Percentiles rank a stretch among this genome's conserved stretches.
Evolutionary conservation across 1,139 yeast species (phyloP).

Genomic region (Taphrina populina): DNA sequence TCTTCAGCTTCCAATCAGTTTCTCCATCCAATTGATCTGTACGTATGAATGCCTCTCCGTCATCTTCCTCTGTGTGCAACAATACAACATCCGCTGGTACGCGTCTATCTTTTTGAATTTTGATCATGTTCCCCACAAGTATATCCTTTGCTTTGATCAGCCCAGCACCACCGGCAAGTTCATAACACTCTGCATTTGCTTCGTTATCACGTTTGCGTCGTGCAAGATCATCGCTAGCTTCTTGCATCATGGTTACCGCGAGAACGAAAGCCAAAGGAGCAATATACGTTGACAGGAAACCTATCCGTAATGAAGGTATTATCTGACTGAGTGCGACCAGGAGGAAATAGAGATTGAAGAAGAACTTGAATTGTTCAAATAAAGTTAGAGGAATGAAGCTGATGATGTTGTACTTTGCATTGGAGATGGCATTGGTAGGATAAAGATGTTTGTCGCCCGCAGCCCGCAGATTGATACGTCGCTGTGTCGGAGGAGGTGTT

Average conservation of each 20-base stretch:
- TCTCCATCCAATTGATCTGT: conserved; percentile 99
- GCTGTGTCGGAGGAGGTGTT: not conserved
- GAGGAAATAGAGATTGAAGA: conserved; percentile 87
- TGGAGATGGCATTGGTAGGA: conserved; percentile 81
- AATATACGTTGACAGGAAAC: conserved; percentile 86
- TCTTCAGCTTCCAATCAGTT: conserved; percentile 93
- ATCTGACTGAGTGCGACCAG: conserved; percentile 92
- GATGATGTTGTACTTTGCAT: conserved; percentile 88
- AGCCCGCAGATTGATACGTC: not conserved
- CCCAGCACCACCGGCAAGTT: conserved; percentile 54
- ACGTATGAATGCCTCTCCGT: conserved; percentile 88
- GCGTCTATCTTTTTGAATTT: conserved; percentile 74
- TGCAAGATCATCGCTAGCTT: conserved; percentile 89
- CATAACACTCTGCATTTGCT: conserved; percentile 79
- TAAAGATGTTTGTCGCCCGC: conserved; percentile 42
- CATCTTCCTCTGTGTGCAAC: conserved; percentile 72
- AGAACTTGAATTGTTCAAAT: conserved; percentile 94
- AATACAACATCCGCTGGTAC: conserved; percentile 91
- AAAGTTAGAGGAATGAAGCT: conserved; percentile 85
- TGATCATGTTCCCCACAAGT: conserved; percentile 83
- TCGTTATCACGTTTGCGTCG: conserved; percentile 87
- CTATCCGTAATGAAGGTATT: conserved; percentile 87
- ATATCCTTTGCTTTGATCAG: conserved; percentile 63
- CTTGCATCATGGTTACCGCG: conserved; percentile 89
- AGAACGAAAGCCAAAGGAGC: conserved; percentile 93